phyloP scores from a whole-genome alignment of 345 rosid species.

The Euphorbia lathyris region DNA sequence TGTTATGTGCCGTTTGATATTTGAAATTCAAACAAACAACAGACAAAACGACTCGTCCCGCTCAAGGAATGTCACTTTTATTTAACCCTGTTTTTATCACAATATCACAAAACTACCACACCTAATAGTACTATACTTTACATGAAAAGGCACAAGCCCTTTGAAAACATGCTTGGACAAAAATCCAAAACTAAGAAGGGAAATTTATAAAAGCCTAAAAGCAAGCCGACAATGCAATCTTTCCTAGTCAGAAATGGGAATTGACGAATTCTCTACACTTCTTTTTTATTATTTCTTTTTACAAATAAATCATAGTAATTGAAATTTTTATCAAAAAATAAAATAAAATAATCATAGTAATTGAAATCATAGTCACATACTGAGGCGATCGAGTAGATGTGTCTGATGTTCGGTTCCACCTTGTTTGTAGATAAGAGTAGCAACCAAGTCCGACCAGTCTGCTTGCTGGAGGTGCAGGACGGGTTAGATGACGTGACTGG shows the following conservation, averaged over 20 bases:
- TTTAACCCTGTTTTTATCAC: background rate
- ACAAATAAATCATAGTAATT: background rate
- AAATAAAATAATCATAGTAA: background rate
- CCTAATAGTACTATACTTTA: background rate
- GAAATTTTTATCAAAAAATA: no score
- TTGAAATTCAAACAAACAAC: slow-evolving; percentile 44
- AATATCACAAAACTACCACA: slow-evolving; percentile 7
- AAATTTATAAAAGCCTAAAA: slow-evolving; percentile 14
- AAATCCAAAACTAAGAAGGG: background rate
- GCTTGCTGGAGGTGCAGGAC: no score
- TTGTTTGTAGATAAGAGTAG: no score
- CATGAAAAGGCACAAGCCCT: slow-evolving; percentile 31
- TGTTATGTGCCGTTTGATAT: slow-evolving; percentile 29
- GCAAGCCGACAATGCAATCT: slow-evolving; percentile 31
- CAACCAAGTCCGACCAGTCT: no score
- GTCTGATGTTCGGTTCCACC: background rate
- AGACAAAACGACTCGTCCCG: slow-evolving; percentile 32
- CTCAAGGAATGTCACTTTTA: slow-evolving; percentile 14
- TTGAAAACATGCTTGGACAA: slow-evolving; percentile 10
- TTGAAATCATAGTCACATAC: background rate
- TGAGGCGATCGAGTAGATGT: background rate
- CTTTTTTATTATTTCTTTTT: background rate
- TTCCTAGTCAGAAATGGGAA: slow-evolving; percentile 15
- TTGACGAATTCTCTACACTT: slow-evolving; percentile 13
- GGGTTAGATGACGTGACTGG: no score